Evolutionary conservation across 768 basidiomycete species (phyloP).

Genomic region (Termitomyces sp.): DNA sequence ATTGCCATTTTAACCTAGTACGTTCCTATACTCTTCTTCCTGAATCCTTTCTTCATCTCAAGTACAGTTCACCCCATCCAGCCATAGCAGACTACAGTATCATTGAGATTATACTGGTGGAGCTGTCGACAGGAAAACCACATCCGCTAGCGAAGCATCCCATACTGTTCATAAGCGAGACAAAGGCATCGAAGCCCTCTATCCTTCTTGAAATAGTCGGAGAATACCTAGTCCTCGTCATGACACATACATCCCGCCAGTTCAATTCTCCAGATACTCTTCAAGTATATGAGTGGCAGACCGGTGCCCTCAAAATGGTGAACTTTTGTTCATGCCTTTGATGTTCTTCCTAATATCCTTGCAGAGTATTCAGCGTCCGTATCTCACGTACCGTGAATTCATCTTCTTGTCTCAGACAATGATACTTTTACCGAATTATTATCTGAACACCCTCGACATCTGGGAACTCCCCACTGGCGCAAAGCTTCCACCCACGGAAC

Average conservation of each 20-base stretch:
- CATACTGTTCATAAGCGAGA: constrained; percentile 21
- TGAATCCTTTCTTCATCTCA: not conserved
- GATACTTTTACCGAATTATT: constrained; percentile 20
- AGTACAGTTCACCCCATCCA: not conserved
- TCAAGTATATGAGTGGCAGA: constrained; percentile 16
- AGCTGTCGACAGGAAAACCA: constrained; percentile 6
- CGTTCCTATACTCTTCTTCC: constrained; percentile 7
- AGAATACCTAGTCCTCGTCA: constrained; percentile 10
- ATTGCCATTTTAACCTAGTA: constrained; percentile 35
- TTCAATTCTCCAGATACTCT: constrained; percentile 1
- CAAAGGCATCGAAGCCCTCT: constrained; percentile 1
- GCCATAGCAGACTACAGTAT: not conserved
- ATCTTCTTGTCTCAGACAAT: constrained; percentile 19
- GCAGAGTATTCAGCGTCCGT: not conserved
- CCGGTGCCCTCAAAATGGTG: constrained; percentile 11
- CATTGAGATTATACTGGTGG: constrained; percentile 4
- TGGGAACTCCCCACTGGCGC: constrained; percentile 13
- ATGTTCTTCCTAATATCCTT: not conserved
- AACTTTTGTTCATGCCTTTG: not conserved
- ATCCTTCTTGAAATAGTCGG: constrained; percentile 17
- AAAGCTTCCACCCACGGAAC: not conserved
- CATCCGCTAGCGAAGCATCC: constrained; percentile 12
- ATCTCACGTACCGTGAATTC: constrained; percentile 16
- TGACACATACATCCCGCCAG: not conserved
- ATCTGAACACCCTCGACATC: constrained; percentile 16